A percentile compares a stretch with the other conserved stretches of the same genome.
phyloP scores from a whole-genome alignment of 2,329 filamentous ascomycete genomes.

The Exophiala phaeomuriformis region DNA sequence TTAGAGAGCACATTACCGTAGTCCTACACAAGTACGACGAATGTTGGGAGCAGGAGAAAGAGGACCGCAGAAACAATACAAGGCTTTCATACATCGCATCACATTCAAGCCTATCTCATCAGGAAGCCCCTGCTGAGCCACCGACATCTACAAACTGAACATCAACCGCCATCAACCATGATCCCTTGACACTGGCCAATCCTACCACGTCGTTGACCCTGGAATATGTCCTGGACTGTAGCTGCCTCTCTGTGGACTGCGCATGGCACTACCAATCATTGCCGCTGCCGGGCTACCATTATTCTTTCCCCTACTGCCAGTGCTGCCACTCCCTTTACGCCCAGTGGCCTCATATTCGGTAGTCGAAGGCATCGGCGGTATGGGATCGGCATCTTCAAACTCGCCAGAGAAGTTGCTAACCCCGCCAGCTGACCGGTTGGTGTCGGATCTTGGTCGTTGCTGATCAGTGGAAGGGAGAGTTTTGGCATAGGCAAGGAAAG shows the following conservation, averaged over 20 bases:
- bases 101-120: constrained; percentile 4
- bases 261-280: constrained; percentile 19
- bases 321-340: constrained; percentile 27
- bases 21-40: too few relatives aligned
- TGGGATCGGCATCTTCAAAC: constrained; percentile 28
- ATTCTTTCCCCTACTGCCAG: constrained; percentile 25
- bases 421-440: constrained; percentile 26
- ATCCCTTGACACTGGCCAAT: neutral
- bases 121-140: neutral
- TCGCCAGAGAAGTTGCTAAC: constrained; percentile 26
- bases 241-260: constrained; percentile 23
- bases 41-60: neutral
- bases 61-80: neutral
- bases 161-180: neutral
- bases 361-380: constrained; percentile 24
- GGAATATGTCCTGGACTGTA: constrained; percentile 26
- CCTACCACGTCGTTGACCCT: constrained; percentile 15
- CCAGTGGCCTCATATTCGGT: constrained; percentile 24
- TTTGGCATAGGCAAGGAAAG: constrained; percentile 27
- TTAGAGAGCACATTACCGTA: too few relatives aligned
- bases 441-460: constrained; percentile 26
- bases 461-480: constrained; percentile 17
- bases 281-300: constrained; percentile 26
- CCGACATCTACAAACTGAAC: neutral
- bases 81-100: neutral